Base-by-base conservation (phyloP, 1,284 basidiomycete genomes). In the Cerrena zonata region DNA sequence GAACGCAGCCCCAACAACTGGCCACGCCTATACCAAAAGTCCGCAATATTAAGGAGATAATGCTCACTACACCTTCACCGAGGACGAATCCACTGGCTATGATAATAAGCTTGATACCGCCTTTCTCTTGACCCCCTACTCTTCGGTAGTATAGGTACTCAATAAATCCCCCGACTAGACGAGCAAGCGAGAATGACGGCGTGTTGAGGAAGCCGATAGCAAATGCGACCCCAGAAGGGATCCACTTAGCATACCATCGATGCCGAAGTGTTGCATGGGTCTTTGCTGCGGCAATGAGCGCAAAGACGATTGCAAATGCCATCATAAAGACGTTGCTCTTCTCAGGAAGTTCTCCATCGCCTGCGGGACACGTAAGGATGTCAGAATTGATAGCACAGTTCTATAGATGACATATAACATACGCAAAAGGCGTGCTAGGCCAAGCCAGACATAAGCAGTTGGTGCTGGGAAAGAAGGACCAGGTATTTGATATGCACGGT, bases 71-170 rank as follows among this genome's bases (percentile, higher is more conserved):
- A 1, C 94, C 88, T 75, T 98, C 94, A 24, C 94, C 94, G 18
- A 98, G 75, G 24, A 98, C 95, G 62, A 98, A 96, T 1, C 94
- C 94, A 61, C 89, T 92, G 3, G 94, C 95, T 26, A 96, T 76
- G 30, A 98, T 84, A 59, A 98, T 89, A 46, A 94, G 74, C 45
- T 77, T 78, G 56, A 88, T 93, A 61, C 82, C 86, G 44, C 73
- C 61, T 46, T 56, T 67, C 53, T 71, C 67, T 30, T 69, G 74
- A 15, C 69, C 69, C 51, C 76, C 74, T 57, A 73, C 67, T 30
- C 74, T 72, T 23, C 71, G 76, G 63, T 81, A 75, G 68, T 85
- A 83, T 51, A 79, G 66, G 65, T 86, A 81, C 55, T 94, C 91
- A 56, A 90, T 70, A 56, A 91, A 64, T 2, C 94, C 95, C 34